These are phyloP conservation scores for Ceriops tagal DNA, from an alignment of 345 rosid species.

Conservation along the genomic window DNA sequence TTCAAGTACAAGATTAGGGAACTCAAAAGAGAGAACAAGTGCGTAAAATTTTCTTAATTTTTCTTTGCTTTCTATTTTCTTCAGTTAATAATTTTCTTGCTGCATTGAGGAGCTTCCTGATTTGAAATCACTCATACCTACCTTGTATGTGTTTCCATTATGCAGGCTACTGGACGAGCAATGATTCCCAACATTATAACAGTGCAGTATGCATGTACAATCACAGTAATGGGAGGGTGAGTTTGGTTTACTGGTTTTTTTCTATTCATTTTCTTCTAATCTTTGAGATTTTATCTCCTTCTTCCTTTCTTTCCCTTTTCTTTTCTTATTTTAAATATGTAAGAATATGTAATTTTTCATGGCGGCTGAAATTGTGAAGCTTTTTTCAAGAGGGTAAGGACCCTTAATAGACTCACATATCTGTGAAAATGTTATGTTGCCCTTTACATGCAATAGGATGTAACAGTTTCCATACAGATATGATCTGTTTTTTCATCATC, in stretches of 20 bases:
- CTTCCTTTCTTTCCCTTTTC: neutral
- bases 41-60: slow-evolving; percentile 7
- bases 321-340: neutral
- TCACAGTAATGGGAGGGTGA: slow-evolving; percentile 33
- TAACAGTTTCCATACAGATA: too few species aligned
- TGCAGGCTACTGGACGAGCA: slow-evolving; percentile 32
- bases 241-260: slow-evolving; percentile 12
- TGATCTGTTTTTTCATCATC: too few species aligned
- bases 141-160: neutral
- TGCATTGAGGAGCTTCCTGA: neutral
- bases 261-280: slow-evolving; percentile 1
- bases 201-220: slow-evolving; percentile 14
- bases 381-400: too few species aligned
- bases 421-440: too few species aligned
- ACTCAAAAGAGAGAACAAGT: slow-evolving; percentile 35
- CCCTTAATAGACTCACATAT: too few species aligned
- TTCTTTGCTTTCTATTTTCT: neutral
- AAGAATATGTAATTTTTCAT: too few species aligned
- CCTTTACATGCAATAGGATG: too few species aligned
- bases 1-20: slow-evolving; percentile 21
- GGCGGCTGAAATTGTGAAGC: too few species aligned
- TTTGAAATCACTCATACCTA: neutral
- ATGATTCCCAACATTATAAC: slow-evolving; percentile 22
- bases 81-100: slow-evolving; percentile 10
- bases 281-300: neutral